Percentiles rank a stretch among this genome's conserved stretches.
Evolutionary conservation across 78 protist species (phyloP).

Genomic region (Dictyostelium firmibasis): DNA sequence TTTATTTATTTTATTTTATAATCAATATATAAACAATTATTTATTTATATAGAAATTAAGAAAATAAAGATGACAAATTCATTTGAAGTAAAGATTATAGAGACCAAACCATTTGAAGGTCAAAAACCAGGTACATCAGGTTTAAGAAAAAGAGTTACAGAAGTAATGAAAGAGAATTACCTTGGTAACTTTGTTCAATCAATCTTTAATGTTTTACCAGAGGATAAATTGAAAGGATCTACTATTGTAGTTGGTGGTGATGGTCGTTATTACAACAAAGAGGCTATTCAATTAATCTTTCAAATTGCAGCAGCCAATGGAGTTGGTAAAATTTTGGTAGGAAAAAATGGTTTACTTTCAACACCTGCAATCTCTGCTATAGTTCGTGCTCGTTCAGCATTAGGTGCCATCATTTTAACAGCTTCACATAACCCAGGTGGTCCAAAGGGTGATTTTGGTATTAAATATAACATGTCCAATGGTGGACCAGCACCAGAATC

Average conservation of each 20-base stretch:
- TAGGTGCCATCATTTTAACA: conserved; percentile 92
- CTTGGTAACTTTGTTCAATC: conserved; percentile 95
- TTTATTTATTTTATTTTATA: too few species aligned
- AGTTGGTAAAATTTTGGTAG: conserved; percentile 83
- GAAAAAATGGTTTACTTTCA: conserved; percentile 93
- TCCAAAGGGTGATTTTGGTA: conserved; percentile 95
- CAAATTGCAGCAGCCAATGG: conserved; percentile 95
- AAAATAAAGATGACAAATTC: not conserved
- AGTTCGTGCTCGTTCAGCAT: conserved; percentile 85
- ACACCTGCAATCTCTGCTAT: conserved; percentile 97
- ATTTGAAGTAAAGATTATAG: conserved; percentile 7
- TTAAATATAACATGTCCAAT: conserved; percentile 96
- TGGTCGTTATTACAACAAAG: conserved; percentile 92
- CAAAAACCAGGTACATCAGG: conserved; percentile 97
- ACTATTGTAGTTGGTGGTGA: conserved; percentile 97
- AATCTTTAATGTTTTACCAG: conserved; percentile 29
- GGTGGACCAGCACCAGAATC: conserved; percentile 98
- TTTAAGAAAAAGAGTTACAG: conserved; percentile 92
- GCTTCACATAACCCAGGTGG: conserved; percentile 99
- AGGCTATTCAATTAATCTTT: conserved; percentile 91
- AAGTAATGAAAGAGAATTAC: conserved; percentile 74
- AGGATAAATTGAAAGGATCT: conserved; percentile 54
- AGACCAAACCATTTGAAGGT: conserved; percentile 86
- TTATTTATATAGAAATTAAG: not conserved
- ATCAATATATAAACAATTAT: not conserved